phyloP scores from a whole-genome alignment of 2,329 filamentous ascomycete species.

The Parastagonospora avenae region DNA sequence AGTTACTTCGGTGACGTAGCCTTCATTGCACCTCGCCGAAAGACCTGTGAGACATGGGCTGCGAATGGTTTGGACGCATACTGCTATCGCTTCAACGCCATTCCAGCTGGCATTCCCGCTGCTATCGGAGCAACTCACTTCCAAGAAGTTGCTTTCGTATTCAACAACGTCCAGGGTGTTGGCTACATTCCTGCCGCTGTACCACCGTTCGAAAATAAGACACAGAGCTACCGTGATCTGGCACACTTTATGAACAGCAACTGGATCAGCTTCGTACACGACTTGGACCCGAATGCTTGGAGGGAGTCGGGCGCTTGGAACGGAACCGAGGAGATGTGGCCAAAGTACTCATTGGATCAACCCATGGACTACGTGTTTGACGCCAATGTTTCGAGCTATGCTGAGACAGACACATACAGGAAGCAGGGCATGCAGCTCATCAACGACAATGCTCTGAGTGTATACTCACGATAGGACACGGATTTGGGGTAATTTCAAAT shows the following conservation, averaged over 20 bases:
- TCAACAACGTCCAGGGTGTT: constrained; percentile 51
- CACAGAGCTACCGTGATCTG: constrained; percentile 45
- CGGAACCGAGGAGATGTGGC: constrained; percentile 45
- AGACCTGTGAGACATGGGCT: constrained; percentile 59
- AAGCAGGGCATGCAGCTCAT: constrained; percentile 53
- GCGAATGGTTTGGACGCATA: constrained; percentile 57
- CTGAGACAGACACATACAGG: constrained; percentile 53
- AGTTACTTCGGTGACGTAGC: constrained; percentile 59
- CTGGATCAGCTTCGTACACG: constrained; percentile 55
- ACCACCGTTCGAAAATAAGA: constrained; percentile 43
- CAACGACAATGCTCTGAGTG: constrained; percentile 27
- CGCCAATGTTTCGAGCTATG: constrained; percentile 49
- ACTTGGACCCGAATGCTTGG: constrained; percentile 36
- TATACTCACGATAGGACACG: constrained; percentile 8
- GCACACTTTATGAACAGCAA: constrained; percentile 51
- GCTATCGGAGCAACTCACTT: constrained; percentile 60
- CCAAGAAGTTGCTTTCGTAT: constrained; percentile 56
- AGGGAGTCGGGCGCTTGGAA: constrained; percentile 21
- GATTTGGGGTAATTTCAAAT: neutral
- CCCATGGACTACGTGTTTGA: constrained; percentile 54
- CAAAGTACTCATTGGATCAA: constrained; percentile 43
- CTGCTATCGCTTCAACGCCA: constrained; percentile 67
- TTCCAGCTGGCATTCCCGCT: constrained; percentile 52
- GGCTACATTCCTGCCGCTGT: constrained; percentile 47
- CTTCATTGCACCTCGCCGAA: constrained; percentile 62